phyloP scores from a whole-genome alignment of 495 filamentous ascomycete species.

The Letharia columbiana region DNA sequence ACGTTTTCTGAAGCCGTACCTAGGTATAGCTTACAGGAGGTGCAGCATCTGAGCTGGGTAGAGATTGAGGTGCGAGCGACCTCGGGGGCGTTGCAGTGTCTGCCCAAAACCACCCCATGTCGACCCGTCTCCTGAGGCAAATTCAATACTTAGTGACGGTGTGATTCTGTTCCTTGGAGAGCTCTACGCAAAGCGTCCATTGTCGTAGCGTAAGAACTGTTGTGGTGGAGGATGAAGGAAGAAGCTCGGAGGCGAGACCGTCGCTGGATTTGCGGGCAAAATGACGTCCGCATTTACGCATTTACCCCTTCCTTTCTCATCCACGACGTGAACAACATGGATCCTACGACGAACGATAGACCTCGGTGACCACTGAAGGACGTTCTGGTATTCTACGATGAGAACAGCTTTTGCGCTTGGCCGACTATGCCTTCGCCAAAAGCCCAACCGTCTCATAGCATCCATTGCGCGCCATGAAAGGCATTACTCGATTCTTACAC shows the following conservation, averaged over 20 bases:
- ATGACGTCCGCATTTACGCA: conserved; percentile 9
- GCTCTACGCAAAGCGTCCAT: not conserved
- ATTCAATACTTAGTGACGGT: not conserved
- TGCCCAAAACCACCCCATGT: conserved; percentile 99
- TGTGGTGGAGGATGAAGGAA: not conserved
- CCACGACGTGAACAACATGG: not conserved
- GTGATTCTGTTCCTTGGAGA: not conserved
- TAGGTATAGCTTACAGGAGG: conserved; percentile 59
- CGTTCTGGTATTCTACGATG: conserved; percentile 32
- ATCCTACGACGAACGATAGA: not conserved
- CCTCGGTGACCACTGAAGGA: not conserved
- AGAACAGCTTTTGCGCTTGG: conserved; percentile 45
- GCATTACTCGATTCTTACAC: conserved; percentile 24
- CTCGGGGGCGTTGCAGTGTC: conserved; percentile 46
- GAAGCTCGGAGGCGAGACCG: not conserved
- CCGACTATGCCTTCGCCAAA: conserved; percentile 44
- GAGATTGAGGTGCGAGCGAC: conserved; percentile 38
- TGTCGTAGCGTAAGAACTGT: conserved; percentile 1
- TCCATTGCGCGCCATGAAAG: conserved; percentile 25
- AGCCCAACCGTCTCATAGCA: conserved; percentile 23
- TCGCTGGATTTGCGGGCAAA: conserved; percentile 6
- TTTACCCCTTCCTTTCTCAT: not conserved
- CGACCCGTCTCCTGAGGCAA: not conserved
- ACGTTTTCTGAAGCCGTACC: not conserved
- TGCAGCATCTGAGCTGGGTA: conserved; percentile 33